phyloP scores from a whole-genome alignment of 306 rosid species.

The Herpetospermum pedunculosum region DNA sequence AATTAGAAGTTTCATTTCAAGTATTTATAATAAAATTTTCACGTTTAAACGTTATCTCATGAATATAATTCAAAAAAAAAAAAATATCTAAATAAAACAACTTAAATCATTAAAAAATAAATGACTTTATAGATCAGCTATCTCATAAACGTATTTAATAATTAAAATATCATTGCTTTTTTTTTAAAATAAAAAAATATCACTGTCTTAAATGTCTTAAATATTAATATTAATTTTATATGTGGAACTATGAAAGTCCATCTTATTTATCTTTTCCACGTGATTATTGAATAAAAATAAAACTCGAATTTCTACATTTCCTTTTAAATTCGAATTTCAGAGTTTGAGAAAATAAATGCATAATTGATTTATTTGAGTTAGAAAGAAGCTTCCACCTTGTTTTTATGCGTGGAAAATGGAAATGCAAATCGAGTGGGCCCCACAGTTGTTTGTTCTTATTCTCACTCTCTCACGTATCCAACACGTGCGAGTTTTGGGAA shows the following conservation, averaged over 20 bases:
- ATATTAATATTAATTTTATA: too few relatives aligned
- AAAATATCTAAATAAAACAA: too few relatives aligned
- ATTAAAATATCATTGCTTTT: too few relatives aligned
- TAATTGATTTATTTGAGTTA: background rate
- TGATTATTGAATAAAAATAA: background rate
- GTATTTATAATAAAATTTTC: too few relatives aligned
- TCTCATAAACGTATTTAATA: too few relatives aligned
- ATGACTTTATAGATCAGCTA: too few relatives aligned
- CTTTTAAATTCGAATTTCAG: background rate
- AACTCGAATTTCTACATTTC: background rate
- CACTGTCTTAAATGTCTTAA: too few relatives aligned
- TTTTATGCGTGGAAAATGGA: background rate
- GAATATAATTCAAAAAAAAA: too few relatives aligned
- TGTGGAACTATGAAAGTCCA: background rate
- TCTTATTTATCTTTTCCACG: background rate
- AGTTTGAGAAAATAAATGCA: background rate
- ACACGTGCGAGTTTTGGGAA: background rate
- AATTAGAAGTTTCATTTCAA: too few relatives aligned
- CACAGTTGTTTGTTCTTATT: background rate
- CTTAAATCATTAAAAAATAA: too few relatives aligned
- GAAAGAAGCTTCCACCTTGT: background rate
- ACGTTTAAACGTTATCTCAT: too few relatives aligned
- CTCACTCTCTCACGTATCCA: background rate
- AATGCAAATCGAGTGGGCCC: background rate
- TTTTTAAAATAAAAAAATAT: too few relatives aligned